Percentiles rank a stretch among this genome's conserved stretches.
phyloP scores from a whole-genome alignment of 306 rosid species.

The Oxytropis ochrocephala region DNA sequence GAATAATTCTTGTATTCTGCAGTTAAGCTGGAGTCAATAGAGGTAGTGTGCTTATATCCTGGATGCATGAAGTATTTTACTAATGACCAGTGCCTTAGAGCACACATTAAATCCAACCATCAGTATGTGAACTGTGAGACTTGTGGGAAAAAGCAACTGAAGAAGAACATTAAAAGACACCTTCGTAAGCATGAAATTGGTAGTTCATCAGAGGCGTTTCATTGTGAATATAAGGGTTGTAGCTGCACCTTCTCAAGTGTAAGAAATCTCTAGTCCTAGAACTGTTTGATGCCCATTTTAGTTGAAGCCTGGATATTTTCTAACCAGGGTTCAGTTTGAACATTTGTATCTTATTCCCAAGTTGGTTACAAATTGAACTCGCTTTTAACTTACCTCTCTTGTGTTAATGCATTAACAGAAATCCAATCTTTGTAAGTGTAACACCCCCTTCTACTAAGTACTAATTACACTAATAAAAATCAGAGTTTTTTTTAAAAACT shows the following conservation, averaged over 20 bases:
- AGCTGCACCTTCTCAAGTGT: slow-evolving; percentile 52
- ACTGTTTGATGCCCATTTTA: background rate
- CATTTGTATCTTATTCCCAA: background rate
- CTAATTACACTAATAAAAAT: too few species aligned
- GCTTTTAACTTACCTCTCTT: background rate
- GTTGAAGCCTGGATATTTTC: background rate
- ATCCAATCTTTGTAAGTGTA: slow-evolving; percentile 72
- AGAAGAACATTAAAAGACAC: slow-evolving; percentile 70
- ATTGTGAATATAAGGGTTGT: slow-evolving; percentile 53
- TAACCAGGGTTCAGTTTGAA: background rate
- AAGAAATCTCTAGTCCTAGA: slow-evolving; percentile 8
- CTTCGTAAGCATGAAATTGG: slow-evolving; percentile 42
- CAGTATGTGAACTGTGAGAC: slow-evolving; percentile 46
- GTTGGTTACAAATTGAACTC: background rate
- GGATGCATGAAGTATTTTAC: slow-evolving; percentile 60
- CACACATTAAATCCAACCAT: slow-evolving; percentile 59
- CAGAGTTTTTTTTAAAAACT: too few species aligned
- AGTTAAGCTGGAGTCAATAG: slow-evolving; percentile 69
- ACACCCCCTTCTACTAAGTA: too few species aligned
- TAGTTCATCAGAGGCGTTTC: slow-evolving; percentile 24
- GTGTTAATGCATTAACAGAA: slow-evolving; percentile 31
- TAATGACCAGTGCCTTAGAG: slow-evolving; percentile 53
- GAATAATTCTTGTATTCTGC: slow-evolving; percentile 16
- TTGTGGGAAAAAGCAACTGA: slow-evolving; percentile 57
- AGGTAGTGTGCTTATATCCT: slow-evolving; percentile 52